Evolutionary conservation across 306 rosid species (phyloP).

Genomic region (Casuarina equisetifolia): DNA sequence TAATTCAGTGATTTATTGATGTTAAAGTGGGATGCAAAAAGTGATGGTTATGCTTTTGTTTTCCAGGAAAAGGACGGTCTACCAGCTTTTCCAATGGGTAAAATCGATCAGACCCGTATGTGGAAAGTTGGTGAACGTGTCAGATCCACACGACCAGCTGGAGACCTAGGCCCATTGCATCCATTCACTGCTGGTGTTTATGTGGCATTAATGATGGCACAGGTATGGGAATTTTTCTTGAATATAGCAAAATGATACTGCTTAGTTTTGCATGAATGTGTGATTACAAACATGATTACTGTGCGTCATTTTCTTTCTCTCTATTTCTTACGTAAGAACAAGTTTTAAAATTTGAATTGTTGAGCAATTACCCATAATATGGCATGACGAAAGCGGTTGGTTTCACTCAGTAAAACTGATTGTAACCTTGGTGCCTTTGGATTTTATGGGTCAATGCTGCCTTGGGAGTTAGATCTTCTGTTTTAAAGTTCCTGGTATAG

Average conservation of each 20-base stretch:
- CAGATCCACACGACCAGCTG: conserved; percentile 71
- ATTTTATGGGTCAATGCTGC: not conserved
- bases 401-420: not conserved
- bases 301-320: not conserved
- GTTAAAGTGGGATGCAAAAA: not conserved
- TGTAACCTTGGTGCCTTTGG: not conserved
- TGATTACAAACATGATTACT: not conserved
- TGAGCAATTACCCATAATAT: not conserved
- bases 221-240: conserved; percentile 46
- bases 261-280: not conserved
- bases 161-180: conserved; percentile 88
- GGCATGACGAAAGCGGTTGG: not conserved
- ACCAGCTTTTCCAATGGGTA: conserved; percentile 98
- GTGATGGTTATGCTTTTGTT: conserved; percentile 13
- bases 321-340: not conserved
- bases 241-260: not conserved
- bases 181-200: conserved; percentile 98
- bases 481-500: not conserved
- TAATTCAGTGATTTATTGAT: too few relatives aligned
- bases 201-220: conserved; percentile 99
- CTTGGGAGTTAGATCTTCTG: not conserved
- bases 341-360: not conserved
- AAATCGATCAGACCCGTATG: conserved; percentile 97
- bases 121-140: conserved; percentile 98
- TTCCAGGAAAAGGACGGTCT: conserved; percentile 95